A percentile compares a stretch with the other conserved stretches of the same genome.
These are phyloP conservation scores for Trichocladium antarcticum DNA, from an alignment of 495 filamentous ascomycete species.

Conservation along the genomic window DNA sequence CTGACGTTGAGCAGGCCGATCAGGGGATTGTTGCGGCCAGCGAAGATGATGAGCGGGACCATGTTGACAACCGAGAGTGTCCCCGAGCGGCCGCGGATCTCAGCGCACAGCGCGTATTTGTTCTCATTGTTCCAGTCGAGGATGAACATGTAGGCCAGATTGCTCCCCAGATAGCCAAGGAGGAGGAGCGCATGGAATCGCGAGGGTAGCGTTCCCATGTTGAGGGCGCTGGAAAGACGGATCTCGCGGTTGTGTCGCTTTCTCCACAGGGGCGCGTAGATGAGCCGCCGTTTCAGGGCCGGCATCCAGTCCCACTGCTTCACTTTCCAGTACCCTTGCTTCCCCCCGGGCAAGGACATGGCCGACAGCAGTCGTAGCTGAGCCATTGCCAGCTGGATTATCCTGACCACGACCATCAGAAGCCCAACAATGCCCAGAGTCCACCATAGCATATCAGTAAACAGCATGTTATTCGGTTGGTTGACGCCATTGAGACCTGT, in stretches of 20 bases:
- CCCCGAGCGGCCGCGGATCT: constrained; percentile 73
- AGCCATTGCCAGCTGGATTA: constrained; percentile 33
- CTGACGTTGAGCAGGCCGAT: constrained; percentile 72
- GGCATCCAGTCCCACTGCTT: constrained; percentile 43
- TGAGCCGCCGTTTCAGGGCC: constrained; percentile 60
- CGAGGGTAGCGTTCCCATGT: constrained; percentile 76
- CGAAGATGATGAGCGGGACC: constrained; percentile 81
- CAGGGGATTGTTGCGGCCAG: constrained; percentile 86
- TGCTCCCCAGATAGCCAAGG: constrained; percentile 50
- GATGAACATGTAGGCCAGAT: constrained; percentile 51
- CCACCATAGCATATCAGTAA: constrained; percentile 41
- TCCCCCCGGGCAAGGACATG: constrained; percentile 35
- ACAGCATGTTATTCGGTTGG: constrained; percentile 37
- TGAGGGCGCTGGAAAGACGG: constrained; percentile 61
- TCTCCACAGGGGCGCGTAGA: constrained; percentile 74
- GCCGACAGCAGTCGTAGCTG: constrained; percentile 39
- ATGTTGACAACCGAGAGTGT: constrained; percentile 77
- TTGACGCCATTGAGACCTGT: constrained; percentile 43
- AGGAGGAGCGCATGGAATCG: constrained; percentile 71
- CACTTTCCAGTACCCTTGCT: constrained; percentile 40
- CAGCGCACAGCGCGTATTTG: constrained; percentile 41
- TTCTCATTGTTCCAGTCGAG: constrained; percentile 46
- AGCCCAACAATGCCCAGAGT: constrained; percentile 38
- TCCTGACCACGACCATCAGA: constrained; percentile 34
- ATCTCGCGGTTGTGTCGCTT: constrained; percentile 83